Base-by-base conservation (phyloP, 2,329 filamentous ascomycete species). In the Eurotiales sp. region DNA sequence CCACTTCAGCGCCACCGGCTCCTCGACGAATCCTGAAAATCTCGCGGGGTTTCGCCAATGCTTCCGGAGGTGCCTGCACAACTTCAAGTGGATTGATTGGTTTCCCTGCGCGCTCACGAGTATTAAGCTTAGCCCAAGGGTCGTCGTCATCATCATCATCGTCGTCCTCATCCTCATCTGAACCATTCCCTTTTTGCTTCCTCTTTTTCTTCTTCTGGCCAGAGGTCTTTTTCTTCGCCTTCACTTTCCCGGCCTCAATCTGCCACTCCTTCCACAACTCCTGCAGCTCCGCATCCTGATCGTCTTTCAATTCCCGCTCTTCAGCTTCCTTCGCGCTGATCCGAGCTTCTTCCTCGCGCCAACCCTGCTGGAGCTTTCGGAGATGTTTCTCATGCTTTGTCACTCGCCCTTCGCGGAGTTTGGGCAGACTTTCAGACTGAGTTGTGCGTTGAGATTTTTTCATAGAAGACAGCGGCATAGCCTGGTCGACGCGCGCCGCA, bases 371-470 rank as follows among this genome's bases (percentile, higher is more conserved):
- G 64, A 85, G 69, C 45, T 77, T 77, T 46, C 78, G 76, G 54
- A 96, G 85, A 58, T 86, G 85, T 66, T 84, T 87, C 72, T 96
- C 91, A 63, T 91, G 93, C 67, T 85, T 86, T 5, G 91, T 96
- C 46, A 82, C 78, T 56, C 82, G 79, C 15, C 84, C 79, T 64
- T 89, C 55, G 60, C 68, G 60, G 15, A 64, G 51, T 55, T 71
- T 67, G 3, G 65, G 57, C 3, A 66, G 19, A 43, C 58, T 59
- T 15, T 51, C 50, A 3, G 56, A 51, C 30, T 22, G 30, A 12
- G 58, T 56, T 1, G 63, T 55, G 29, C 63, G 62, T 3, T 55
- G 70, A 0, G 77, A 80, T 61, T 85, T 86, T 57, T 77, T 83
- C 51, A 96, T 76, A 0, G 85, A 85, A 7, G 83, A 75, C 0